Conservation (phyloP, 805 yeast species). For the Ogataea wickerhamii region DNA sequence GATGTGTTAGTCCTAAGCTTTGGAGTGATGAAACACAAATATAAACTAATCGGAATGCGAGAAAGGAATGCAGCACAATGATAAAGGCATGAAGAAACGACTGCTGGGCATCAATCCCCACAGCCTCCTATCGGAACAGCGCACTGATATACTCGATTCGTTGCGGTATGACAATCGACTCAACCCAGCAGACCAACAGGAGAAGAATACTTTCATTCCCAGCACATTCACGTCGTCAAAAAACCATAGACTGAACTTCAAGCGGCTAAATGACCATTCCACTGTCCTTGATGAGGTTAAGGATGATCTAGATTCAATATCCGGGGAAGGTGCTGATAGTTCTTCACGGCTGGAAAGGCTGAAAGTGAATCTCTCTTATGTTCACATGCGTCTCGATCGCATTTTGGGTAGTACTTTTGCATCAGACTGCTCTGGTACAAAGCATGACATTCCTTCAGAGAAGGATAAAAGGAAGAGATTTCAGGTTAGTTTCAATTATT, state of each 20-base stretch:
- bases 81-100: not conserved
- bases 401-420: too few relatives aligned
- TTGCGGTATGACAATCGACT: slow-evolving; percentile 10
- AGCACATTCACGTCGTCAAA: slow-evolving; percentile 16
- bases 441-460: not conserved
- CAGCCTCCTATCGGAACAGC: not conserved
- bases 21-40: too few relatives aligned
- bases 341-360: slow-evolving; percentile 1
- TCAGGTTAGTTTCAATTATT: slow-evolving; percentile 15
- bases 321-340: not conserved
- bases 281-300: slow-evolving; percentile 10
- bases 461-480: slow-evolving; percentile 2
- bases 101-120: slow-evolving; percentile 13
- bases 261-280: slow-evolving; percentile 15
- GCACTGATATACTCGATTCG: slow-evolving; percentile 4
- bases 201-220: slow-evolving; percentile 10
- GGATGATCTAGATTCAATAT: slow-evolving; percentile 11
- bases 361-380: slow-evolving; percentile 2
- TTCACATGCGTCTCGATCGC: slow-evolving; percentile 1
- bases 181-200: not conserved
- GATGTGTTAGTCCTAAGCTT: too few relatives aligned
- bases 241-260: slow-evolving; percentile 19
- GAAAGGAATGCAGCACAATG: too few relatives aligned
- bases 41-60: too few relatives aligned
- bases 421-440: not conserved